Base-by-base conservation (phyloP, 805 yeast genomes). In the Hanseniaspora lindneri region DNA sequence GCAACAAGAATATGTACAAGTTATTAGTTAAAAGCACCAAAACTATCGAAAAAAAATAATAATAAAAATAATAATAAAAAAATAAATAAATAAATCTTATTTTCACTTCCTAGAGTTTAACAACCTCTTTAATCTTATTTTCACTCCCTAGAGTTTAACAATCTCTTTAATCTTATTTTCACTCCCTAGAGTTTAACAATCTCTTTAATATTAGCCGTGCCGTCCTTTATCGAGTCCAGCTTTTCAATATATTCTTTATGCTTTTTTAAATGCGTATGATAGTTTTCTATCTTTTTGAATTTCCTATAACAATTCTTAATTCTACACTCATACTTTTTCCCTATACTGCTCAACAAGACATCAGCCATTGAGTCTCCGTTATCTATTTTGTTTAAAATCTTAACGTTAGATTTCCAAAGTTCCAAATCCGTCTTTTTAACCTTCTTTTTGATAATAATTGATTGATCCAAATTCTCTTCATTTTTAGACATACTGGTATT, bases 221-320 rank as follows among this genome's bases (percentile, higher is more conserved):
- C 42, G 17, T 47, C 34, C 28, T 49, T 52, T 20, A 56, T 59
- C 40, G 52, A 47, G 25, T 59, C 47, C 28, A 58, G 47, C 47
- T 62, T 64, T 48, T 58, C 40, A 44, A 60, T 57, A 54, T 64
- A 65, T 9, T 63, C 59, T 35, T 61, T 60, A 47, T 64, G 67
- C 41, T 61, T 62, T 8, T 59, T 60, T 21, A 64, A 53, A 53
- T 64, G 67, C 35, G 50, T 54, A 19, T 63, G 57, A 41, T 47
- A 64, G 32, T 56, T 55, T 40, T 63, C 66, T 37, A 59, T 56
- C 1, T 72, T 69, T 44, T 68, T 67, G 58, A 80, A 80, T 6
- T 66, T 64, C 50, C 85, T 66, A 29, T 63, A 63, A 59, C 88
- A 80, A 36, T 69, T 69, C 3, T 55, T 59, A 51, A 66, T 72